A percentile compares a stretch with the other conserved stretches of the same genome.
phyloP scores from a whole-genome alignment of 305 asterid genomes.

The Lippia alba region DNA sequence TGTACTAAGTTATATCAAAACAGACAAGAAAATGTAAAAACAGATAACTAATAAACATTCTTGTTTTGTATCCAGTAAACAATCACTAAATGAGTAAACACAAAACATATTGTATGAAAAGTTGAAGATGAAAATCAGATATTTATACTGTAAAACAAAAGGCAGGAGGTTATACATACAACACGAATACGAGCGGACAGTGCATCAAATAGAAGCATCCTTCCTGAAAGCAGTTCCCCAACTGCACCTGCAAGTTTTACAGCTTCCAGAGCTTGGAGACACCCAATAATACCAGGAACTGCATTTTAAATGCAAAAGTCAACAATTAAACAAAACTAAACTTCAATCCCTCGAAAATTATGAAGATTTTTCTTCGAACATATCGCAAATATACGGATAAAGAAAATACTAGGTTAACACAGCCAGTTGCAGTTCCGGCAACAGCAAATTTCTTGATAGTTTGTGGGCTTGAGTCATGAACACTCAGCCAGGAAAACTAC shows the following conservation, averaged over 20 bases:
- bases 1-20: too few species aligned
- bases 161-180: slow-evolving; percentile 53
- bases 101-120: not conserved
- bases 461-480: too few species aligned
- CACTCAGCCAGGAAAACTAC: too few species aligned
- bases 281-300: slow-evolving; percentile 97
- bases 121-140: slow-evolving; percentile 1
- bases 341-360: slow-evolving; percentile 7
- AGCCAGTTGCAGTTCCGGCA: slow-evolving; percentile 12
- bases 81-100: not conserved
- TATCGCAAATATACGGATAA: not conserved
- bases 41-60: not conserved
- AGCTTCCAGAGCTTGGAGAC: slow-evolving; percentile 96
- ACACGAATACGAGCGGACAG: slow-evolving; percentile 75
- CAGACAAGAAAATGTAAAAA: too few species aligned
- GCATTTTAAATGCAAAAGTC: slow-evolving; percentile 35
- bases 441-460: too few species aligned
- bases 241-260: slow-evolving; percentile 78
- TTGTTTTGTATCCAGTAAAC: not conserved
- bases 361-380: slow-evolving; percentile 12
- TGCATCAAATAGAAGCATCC: slow-evolving; percentile 71
- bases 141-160: slow-evolving; percentile 5
- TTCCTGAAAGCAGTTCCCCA: slow-evolving; percentile 91
- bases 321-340: not conserved
- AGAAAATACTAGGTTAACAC: not conserved